Evolutionary conservation across 345 rosid genomes (phyloP).

Genomic region (Linum lewisii): DNA sequence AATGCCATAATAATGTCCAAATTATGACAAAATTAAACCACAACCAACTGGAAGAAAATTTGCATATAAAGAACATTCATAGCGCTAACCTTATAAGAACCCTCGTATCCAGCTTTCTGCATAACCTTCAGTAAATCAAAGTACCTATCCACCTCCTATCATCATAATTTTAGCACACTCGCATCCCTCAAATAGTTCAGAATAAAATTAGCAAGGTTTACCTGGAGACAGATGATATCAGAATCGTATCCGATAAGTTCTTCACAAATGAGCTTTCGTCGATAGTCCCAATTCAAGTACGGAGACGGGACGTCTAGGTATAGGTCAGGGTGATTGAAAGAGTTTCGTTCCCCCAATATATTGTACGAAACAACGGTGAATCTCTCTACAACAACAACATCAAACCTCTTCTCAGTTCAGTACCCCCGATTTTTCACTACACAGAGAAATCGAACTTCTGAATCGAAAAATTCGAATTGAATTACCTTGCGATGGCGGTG

Average conservation of each 20-base stretch:
- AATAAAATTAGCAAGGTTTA: conserved; percentile 7
- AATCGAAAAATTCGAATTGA: not conserved
- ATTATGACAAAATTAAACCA: too few relatives aligned
- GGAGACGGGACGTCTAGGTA: conserved; percentile 45
- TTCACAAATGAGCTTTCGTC: conserved; percentile 51
- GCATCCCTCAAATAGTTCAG: too few relatives aligned
- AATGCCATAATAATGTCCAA: too few relatives aligned
- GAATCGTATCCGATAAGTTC: conserved; percentile 50
- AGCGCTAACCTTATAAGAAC: conserved; percentile 56
- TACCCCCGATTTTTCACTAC: not conserved
- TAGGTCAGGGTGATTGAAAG: conserved; percentile 50
- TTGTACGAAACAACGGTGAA: conserved; percentile 63
- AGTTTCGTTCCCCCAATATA: conserved; percentile 63
- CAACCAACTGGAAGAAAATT: too few relatives aligned
- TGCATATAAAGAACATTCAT: conserved; percentile 1
- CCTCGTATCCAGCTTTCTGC: conserved; percentile 62
- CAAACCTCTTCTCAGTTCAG: not conserved
- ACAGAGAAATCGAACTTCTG: not conserved
- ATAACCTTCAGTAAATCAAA: conserved; percentile 39
- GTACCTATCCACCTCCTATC: conserved; percentile 75
- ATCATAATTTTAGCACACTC: conserved; percentile 6
- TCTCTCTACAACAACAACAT: conserved; percentile 31
- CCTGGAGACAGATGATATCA: conserved; percentile 73
- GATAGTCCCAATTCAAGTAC: conserved; percentile 55
- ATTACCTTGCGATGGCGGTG: conserved; percentile 42